Percentiles rank a stretch among this genome's conserved stretches.
Evolutionary conservation across 768 basidiomycete genomes (phyloP).

Genomic region (Panaeolus cyanescens): DNA sequence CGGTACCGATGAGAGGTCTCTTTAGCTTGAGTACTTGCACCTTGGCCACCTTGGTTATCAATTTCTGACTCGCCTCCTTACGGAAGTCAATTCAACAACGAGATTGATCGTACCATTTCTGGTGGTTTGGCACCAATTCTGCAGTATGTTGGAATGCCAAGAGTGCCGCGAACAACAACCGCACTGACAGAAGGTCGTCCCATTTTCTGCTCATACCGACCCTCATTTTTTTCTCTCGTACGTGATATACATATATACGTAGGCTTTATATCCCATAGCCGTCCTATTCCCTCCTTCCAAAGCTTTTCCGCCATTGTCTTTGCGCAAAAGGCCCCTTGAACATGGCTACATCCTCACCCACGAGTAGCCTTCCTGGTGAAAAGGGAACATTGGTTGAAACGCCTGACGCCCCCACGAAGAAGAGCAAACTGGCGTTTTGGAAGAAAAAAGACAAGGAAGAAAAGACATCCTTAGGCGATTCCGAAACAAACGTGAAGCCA

Average conservation of each 20-base stretch:
- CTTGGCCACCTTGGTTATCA: no score
- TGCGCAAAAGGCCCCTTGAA: no score
- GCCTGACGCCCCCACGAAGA: conserved; percentile 14
- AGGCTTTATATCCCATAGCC: no score
- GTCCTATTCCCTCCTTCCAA: no score
- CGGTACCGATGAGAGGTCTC: no score
- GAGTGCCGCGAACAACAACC: not conserved
- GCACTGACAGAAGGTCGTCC: not conserved
- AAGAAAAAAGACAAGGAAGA: conserved; percentile 33
- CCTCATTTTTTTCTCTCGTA: no score
- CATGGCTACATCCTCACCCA: conserved; percentile 48
- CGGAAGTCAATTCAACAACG: not conserved
- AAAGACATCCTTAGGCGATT: conserved; percentile 22
- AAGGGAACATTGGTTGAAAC: conserved; percentile 39
- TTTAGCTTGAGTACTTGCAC: no score
- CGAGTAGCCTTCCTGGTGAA: conserved; percentile 37
- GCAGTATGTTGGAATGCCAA: not conserved
- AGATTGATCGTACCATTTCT: not conserved
- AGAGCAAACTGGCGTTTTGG: conserved; percentile 38
- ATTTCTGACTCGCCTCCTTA: not conserved
- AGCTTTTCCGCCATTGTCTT: no score
- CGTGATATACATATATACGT: no score
- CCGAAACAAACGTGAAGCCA: conserved; percentile 25
- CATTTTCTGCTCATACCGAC: not conserved
- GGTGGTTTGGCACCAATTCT: no score